Conservation (phyloP, 2,329 filamentous ascomycete species). For the Penicillium sp. region DNA sequence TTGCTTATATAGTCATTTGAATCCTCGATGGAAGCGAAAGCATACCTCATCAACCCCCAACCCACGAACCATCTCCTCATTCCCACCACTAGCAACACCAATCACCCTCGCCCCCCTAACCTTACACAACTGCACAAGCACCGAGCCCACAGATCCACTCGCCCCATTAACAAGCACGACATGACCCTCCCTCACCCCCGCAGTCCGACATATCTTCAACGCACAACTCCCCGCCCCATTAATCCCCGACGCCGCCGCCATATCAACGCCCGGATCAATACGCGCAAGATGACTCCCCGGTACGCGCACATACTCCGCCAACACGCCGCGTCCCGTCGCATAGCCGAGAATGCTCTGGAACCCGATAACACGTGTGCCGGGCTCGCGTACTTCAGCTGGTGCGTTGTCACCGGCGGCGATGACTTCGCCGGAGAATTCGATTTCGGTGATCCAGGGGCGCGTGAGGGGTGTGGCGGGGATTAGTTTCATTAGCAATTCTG, state of each 20-base stretch:
- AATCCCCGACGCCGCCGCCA: slow-evolving; percentile 26
- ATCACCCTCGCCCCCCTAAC: slow-evolving; percentile 26
- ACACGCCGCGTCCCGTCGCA: slow-evolving; percentile 19
- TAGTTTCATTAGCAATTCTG: slow-evolving; percentile 14
- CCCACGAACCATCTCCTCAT: slow-evolving; percentile 26
- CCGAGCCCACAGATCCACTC: slow-evolving; percentile 28
- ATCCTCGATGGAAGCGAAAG: not conserved
- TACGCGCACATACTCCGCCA: slow-evolving; percentile 23
- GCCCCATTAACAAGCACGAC: slow-evolving; percentile 28
- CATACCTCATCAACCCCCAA: slow-evolving; percentile 29
- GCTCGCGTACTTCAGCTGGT: slow-evolving; percentile 23
- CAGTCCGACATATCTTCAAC: slow-evolving; percentile 28
- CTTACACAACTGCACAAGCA: slow-evolving; percentile 29
- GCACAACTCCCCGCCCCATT: slow-evolving; percentile 23
- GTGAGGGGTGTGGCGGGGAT: slow-evolving; percentile 23
- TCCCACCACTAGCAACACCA: slow-evolving; percentile 28
- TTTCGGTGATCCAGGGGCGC: slow-evolving; percentile 23
- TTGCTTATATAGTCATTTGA: not conserved
- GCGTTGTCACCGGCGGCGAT: slow-evolving; percentile 22
- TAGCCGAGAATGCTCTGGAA: slow-evolving; percentile 18
- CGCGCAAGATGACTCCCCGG: slow-evolving; percentile 15
- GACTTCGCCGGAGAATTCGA: slow-evolving; percentile 29
- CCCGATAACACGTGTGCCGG: slow-evolving; percentile 21
- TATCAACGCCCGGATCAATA: slow-evolving; percentile 14
- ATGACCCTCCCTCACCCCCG: slow-evolving; percentile 26